These are phyloP conservation scores for Xylaria sp. DNA, from an alignment of 2,329 filamentous ascomycete species.

Conservation along the genomic window DNA sequence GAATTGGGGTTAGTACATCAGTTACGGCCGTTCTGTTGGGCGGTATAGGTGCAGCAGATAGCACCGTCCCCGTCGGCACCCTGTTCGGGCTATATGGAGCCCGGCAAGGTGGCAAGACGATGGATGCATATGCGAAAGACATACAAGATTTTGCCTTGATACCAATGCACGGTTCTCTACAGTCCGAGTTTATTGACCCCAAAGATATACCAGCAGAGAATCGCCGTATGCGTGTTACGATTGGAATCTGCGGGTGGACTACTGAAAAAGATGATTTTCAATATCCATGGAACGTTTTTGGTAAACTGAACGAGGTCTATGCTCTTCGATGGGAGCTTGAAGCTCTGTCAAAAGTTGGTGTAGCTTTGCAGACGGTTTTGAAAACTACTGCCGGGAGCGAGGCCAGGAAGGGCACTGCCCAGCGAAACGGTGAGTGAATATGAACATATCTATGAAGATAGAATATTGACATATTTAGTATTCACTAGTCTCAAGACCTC, in stretches of 20 bases:
- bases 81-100: constrained; percentile 93
- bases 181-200: constrained; percentile 59
- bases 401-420: constrained; percentile 65
- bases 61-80: constrained; percentile 80
- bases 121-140: constrained; percentile 87
- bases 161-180: constrained; percentile 69
- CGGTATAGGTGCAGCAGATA: constrained; percentile 81
- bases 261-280: constrained; percentile 77
- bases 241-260: constrained; percentile 86
- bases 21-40: constrained; percentile 84
- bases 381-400: constrained; percentile 83
- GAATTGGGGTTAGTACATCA: constrained; percentile 77
- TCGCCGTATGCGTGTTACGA: constrained; percentile 80
- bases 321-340: constrained; percentile 86
- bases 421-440: constrained; percentile 58
- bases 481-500: constrained; percentile 68
- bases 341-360: constrained; percentile 79
- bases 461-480: constrained; percentile 51
- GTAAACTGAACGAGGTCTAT: constrained; percentile 80
- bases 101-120: constrained; percentile 83
- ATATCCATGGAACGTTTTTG: constrained; percentile 81
- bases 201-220: constrained; percentile 65
- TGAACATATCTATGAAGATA: constrained; percentile 9
- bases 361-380: constrained; percentile 79
- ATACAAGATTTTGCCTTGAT: constrained; percentile 91